Evolutionary conservation across 164 flowering plant species (phyloP).

Genomic region (Platanus orientalis): DNA sequence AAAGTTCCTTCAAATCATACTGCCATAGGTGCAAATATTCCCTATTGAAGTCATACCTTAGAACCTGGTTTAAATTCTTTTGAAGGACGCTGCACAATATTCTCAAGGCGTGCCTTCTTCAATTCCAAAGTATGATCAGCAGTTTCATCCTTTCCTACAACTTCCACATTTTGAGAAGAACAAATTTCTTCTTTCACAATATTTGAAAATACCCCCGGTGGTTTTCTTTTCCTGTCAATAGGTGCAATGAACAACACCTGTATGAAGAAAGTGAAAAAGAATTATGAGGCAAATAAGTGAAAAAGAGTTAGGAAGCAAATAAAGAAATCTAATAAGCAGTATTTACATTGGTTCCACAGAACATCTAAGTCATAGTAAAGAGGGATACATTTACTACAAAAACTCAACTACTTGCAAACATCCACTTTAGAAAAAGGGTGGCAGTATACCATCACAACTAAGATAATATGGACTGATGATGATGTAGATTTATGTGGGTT

Average conservation of each 20-base stretch:
- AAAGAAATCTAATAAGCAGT: background rate
- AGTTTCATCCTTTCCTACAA: slow-evolving; percentile 21
- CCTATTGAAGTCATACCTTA: slow-evolving; percentile 43
- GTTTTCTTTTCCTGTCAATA: slow-evolving; percentile 44
- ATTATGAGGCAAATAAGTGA: background rate
- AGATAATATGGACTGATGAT: too few species aligned
- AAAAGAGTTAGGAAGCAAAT: background rate
- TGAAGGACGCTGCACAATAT: slow-evolving; percentile 50
- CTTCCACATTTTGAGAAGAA: slow-evolving; percentile 21
- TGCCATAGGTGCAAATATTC: background rate
- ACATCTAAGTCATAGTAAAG: too few species aligned
- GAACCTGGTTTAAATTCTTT: slow-evolving; percentile 65
- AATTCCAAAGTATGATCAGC: slow-evolving; percentile 21
- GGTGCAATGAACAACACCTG: slow-evolving; percentile 81
- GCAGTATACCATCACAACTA: too few species aligned
- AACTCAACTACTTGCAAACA: too few species aligned
- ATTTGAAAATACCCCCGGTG: slow-evolving; percentile 30
- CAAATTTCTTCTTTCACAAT: slow-evolving; percentile 28
- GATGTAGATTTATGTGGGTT: too few species aligned
- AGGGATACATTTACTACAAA: too few species aligned
- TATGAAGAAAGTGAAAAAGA: slow-evolving; percentile 11
- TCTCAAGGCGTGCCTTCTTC: slow-evolving; percentile 39
- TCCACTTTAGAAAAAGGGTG: too few species aligned
- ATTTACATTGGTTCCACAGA: background rate
- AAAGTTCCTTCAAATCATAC: background rate